phyloP scores from a whole-genome alignment of 2,329 filamentous ascomycete species.

The Simplicillium sp. region DNA sequence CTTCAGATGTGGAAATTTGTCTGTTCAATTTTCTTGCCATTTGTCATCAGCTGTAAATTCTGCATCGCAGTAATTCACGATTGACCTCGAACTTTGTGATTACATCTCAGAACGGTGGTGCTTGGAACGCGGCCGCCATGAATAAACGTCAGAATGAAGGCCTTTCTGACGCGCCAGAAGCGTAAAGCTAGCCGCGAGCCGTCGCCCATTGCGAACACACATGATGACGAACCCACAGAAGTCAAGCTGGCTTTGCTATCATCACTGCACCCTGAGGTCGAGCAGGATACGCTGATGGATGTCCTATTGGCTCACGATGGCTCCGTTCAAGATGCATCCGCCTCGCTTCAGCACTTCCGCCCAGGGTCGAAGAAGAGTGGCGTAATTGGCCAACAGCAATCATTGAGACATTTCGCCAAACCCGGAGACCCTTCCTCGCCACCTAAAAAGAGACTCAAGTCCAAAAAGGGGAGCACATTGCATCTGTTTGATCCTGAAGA shows the following conservation, averaged over 20 bases:
- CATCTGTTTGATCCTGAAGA: slow-evolving; percentile 77
- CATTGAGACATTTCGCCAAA: slow-evolving; percentile 38
- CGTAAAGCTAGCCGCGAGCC: slow-evolving; percentile 29
- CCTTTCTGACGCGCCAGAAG: slow-evolving; percentile 46
- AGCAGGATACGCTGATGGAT: slow-evolving; percentile 65
- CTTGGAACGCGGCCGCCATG: no score
- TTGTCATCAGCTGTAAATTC: no score
- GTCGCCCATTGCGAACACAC: slow-evolving; percentile 12
- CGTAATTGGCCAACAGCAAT: slow-evolving; percentile 50
- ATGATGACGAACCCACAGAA: slow-evolving; percentile 64
- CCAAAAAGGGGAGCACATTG: slow-evolving; percentile 72
- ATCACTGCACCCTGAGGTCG: slow-evolving; percentile 59
- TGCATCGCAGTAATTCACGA: no score
- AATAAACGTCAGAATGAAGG: slow-evolving; percentile 36
- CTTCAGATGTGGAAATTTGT: no score
- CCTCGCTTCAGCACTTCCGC: slow-evolving; percentile 34
- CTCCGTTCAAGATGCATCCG: slow-evolving; percentile 56
- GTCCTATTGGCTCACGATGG: slow-evolving; percentile 70
- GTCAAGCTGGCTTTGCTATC: slow-evolving; percentile 77
- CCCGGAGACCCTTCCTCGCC: slow-evolving; percentile 7
- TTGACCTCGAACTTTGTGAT: no score
- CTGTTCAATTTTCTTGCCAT: no score
- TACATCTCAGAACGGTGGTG: no score
- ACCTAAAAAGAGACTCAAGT: slow-evolving; percentile 43
- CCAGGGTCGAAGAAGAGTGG: slow-evolving; percentile 21